These are phyloP conservation scores for Jatropha curcas DNA, from an alignment of 345 rosid species.

Conservation along the genomic window DNA sequence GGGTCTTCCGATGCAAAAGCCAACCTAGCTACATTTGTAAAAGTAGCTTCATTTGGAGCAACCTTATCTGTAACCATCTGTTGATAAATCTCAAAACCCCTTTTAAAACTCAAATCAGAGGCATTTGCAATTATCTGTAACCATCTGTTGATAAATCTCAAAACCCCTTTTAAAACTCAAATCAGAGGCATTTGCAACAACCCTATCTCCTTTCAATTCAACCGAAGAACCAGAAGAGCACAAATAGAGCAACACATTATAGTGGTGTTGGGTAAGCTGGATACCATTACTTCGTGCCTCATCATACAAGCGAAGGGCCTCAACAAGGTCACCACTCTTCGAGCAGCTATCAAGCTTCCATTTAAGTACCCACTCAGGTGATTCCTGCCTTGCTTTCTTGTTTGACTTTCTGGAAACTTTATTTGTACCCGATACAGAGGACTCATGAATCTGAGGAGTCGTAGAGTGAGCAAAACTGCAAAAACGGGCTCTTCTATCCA, in stretches of 20 bases:
- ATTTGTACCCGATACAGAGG: slow-evolving; percentile 22
- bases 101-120: slow-evolving; percentile 41
- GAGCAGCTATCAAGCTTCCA: slow-evolving; percentile 71
- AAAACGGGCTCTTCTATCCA: slow-evolving; percentile 36
- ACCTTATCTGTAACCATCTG: slow-evolving; percentile 69
- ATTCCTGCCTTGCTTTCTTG: slow-evolving; percentile 55
- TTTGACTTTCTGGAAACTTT: slow-evolving; percentile 42
- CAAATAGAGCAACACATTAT: slow-evolving; percentile 72
- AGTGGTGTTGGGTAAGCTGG: slow-evolving; percentile 55
- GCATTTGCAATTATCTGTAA: slow-evolving; percentile 19
- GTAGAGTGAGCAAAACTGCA: slow-evolving; percentile 43
- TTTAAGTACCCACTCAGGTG: slow-evolving; percentile 59
- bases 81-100: slow-evolving; percentile 81
- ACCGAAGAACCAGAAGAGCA: slow-evolving; percentile 53
- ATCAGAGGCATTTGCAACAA: slow-evolving; percentile 23
- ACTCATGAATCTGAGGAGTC: slow-evolving; percentile 24
- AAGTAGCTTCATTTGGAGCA: slow-evolving; percentile 83
- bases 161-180: slow-evolving; percentile 64
- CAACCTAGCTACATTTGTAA: slow-evolving; percentile 77
- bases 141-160: slow-evolving; percentile 70
- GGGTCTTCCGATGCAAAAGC: slow-evolving; percentile 79
- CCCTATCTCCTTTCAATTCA: slow-evolving; percentile 30
- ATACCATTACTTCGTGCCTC: slow-evolving; percentile 60
- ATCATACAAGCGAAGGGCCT: slow-evolving; percentile 81
- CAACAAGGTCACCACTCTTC: slow-evolving; percentile 50